Base-by-base conservation (phyloP, 352 stramenopile species). In the Pythium periplocum region DNA sequence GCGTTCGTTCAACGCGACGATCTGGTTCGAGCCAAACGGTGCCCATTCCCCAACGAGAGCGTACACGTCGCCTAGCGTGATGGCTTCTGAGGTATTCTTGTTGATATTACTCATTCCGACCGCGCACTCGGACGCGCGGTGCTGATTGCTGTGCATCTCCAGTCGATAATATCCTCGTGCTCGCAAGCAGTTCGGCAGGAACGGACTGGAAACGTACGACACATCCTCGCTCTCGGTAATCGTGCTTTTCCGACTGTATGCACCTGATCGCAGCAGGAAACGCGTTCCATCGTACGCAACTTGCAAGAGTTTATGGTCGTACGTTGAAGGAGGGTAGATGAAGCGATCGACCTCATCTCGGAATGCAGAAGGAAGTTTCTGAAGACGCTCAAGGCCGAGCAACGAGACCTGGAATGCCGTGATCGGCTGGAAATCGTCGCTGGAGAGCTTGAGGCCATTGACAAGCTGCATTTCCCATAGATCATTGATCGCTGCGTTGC, bases 21-120 rank as follows among this genome's bases (percentile, higher is more conserved):
- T 97, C 71, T 98, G 90, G 67, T 99, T 99, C 2, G 95, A 90
- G 12, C 96, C 96, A 59, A 99, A 99, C 1, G 96, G 96, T 3
- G 99, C 97, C 74, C 96, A 99, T 72, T 99, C 96, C 12, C 92
- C 91, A 43, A 99, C 95, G 59, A 99, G 96, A 17, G 98, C 87
- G 34, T 91, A 97, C 7, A 99, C 95, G 39, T 94, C 96, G 59
- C 97, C 96, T 33, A 99, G 73, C 17, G 90, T 97, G 44, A 99
- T 85, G 3, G 97, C 91, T 61, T 97, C 90, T 2, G 86, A 86
- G 2, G 97, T 93, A 45, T 95, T 89, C 54, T 98, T 93, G 8
- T 70, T 75, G 51, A 97, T 97, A 38, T 81, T 97, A 37, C 75
- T 86, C 17, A 60, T 64, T 32, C 91, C 92, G 1, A 74, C 53